Conservation (phyloP, 805 yeast species). For the Komagataella kurtzmanii region DNA sequence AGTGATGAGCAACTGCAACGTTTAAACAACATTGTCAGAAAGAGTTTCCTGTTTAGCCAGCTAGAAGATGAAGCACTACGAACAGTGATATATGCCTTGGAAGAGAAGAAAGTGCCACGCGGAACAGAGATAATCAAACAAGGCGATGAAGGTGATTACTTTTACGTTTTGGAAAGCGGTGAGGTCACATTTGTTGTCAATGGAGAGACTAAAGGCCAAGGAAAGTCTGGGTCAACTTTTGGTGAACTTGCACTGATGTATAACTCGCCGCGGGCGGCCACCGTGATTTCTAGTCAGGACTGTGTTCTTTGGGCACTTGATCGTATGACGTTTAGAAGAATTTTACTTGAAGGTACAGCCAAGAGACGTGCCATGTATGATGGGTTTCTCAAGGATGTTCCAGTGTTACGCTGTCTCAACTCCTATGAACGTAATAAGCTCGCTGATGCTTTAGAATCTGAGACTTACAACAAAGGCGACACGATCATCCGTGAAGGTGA, state of each 20-base stretch:
- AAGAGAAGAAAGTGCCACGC: slow-evolving; percentile 48
- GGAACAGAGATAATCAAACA: slow-evolving; percentile 66
- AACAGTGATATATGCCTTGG: slow-evolving; percentile 74
- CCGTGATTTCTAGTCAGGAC: slow-evolving; percentile 64
- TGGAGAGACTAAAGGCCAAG: slow-evolving; percentile 52
- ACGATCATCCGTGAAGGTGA: slow-evolving; percentile 81
- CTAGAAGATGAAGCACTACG: slow-evolving; percentile 67
- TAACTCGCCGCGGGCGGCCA: slow-evolving; percentile 95
- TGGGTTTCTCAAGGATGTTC: slow-evolving; percentile 74
- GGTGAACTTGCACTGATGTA: slow-evolving; percentile 97
- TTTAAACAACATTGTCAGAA: slow-evolving; percentile 56
- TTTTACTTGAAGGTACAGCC: slow-evolving; percentile 80
- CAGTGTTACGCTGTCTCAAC: slow-evolving; percentile 60
- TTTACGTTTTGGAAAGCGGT: slow-evolving; percentile 79
- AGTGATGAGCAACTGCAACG: slow-evolving; percentile 50
- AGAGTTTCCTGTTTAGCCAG: slow-evolving; percentile 75
- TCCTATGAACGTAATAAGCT: slow-evolving; percentile 78
- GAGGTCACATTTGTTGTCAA: slow-evolving; percentile 70
- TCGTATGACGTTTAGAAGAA: slow-evolving; percentile 84
- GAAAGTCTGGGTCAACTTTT: slow-evolving; percentile 83
- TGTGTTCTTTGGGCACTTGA: slow-evolving; percentile 86
- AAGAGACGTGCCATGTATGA: slow-evolving; percentile 87
- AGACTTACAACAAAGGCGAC: slow-evolving; percentile 55
- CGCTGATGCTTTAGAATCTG: slow-evolving; percentile 88
- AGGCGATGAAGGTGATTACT: slow-evolving; percentile 91